Base-by-base conservation (phyloP, 768 basidiomycete species). In the Hemileccinum rubropunctum region DNA sequence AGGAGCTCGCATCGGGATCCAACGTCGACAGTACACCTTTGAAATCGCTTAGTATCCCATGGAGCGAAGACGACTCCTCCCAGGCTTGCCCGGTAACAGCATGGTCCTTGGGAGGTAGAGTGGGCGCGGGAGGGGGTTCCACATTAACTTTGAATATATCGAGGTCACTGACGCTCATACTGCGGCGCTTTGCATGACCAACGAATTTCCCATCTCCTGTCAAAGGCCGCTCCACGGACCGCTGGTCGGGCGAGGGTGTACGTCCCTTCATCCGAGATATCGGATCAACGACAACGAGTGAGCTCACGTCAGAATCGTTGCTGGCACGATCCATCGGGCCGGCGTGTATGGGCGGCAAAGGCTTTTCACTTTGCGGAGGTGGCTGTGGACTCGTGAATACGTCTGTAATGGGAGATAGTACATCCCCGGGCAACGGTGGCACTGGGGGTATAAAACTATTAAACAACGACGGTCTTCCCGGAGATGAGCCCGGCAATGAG, bases 141-240 rank as follows among this genome's bases (percentile, higher is more conserved):
- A 70, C 47, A 51, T 72, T 64, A 3, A 70, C 63, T 53, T 76
- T 76, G 63, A 80, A 76, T 42, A 78, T 57, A 34, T 86, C 86
- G 7, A 76, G 75, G 60, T 86, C 81, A 44, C 84, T 78, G 45
- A 86, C 80, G 56, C 88, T 90, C 79, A 84, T 80, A 61, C 86
- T 89, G 51, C 88, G 73, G 57, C 85, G 79, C 57, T 85, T 83
- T 54, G 64, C 65, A 41, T 68, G 43, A 57, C 65, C 60, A 28
- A 65, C 48, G 27, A 61, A 48, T 57, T 63, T 68, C 39, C 52
- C 65, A 10, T 67, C 67, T 11, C 58, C 55, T 17, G 59, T 51
- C 15, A 57, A 45, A 6, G 56, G 40, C 34, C 63, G 66, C 17
- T 62, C 61, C 15, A 57, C 45, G 5, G 56, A 39, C 34, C 63